Base-by-base conservation (phyloP, 129 eudicot genomes). In the Helichrysum umbraculigerum region DNA sequence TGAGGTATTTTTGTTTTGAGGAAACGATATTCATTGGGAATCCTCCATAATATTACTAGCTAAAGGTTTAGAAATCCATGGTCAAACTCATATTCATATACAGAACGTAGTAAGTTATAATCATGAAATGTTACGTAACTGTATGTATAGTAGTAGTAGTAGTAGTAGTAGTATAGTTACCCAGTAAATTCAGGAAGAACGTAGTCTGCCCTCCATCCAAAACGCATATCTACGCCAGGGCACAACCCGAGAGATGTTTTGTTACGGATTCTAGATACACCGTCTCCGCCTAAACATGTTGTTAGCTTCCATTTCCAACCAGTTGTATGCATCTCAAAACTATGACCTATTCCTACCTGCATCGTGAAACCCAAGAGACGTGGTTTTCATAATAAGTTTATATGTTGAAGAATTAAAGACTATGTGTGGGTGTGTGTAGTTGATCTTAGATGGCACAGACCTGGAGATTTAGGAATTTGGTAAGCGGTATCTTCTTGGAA, bases 291-390 rank as follows among this genome's bases (percentile, higher is more conserved):
- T 65, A 89, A 86, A 81, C 97, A 88, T 20, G 96, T 77, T 22
- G 90, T 87, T 50, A 94, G 93, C 96, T 94, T 94, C 97, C 97
- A 94, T 83, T 88, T 88, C 96, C 96, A 94, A 70, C 97, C 96
- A 56, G 90, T 91, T 15, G 97, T 85, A 67, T 87, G 81, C 74
- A 81, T 51, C 77, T 83, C 79, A 76, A 93, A 90, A 78, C 89
- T 90, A 63, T 93, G 98, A 44, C 96, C 98, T 8, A 93, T 73
- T n/a, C 98, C 98, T 73, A 93, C 98, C 97, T 93, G 87, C 77
- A 81, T 19, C 37, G 59, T 34, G 74, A 12, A 57, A 7, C n/a
- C 20, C 12, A 15, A 20, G 16, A 7, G 8, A 20, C 17, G 32
- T 2, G 37, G 51, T 68, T 63, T 68, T 21, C 30, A 37, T 20